Evolutionary conservation across 768 basidiomycete genomes (phyloP).

Genomic region (Tricholoma hemisulphureum): DNA sequence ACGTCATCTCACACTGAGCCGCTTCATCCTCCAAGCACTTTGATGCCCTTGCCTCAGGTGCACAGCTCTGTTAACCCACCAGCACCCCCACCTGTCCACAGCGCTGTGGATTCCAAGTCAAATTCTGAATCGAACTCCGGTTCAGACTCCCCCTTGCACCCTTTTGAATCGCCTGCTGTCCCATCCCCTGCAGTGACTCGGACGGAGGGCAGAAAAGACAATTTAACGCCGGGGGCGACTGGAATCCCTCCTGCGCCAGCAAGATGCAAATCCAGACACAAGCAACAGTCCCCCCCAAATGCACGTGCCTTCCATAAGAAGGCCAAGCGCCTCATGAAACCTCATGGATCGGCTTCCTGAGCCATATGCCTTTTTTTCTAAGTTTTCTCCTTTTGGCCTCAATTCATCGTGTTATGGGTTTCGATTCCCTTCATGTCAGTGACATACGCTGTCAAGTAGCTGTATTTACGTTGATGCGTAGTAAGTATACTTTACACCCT

Average conservation of each 20-base stretch:
- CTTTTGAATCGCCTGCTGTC: neutral
- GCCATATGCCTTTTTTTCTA: neutral
- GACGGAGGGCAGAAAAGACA: neutral
- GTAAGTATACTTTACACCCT: neutral
- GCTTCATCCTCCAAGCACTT: too few species aligned
- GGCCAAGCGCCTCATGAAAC: neutral
- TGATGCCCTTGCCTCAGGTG: neutral
- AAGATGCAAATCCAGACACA: neutral
- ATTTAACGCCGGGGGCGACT: neutral
- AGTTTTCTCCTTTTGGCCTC: too few species aligned
- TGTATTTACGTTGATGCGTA: neutral
- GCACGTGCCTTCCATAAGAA: neutral
- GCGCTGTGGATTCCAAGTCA: neutral
- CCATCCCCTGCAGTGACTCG: neutral
- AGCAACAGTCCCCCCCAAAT: neutral
- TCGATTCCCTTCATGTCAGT: neutral
- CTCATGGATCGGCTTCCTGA: slow-evolving; percentile 2
- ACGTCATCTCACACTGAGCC: neutral
- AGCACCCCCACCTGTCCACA: too few species aligned
- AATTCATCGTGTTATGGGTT: too few species aligned
- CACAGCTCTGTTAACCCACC: neutral
- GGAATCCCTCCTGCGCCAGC: neutral
- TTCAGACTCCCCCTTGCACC: neutral
- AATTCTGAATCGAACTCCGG: neutral
- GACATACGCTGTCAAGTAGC: neutral